Percentiles rank a stretch among this genome's conserved stretches.
Conservation (phyloP, 2,329 filamentous ascomycete genomes). For the Fusarium hostae region DNA sequence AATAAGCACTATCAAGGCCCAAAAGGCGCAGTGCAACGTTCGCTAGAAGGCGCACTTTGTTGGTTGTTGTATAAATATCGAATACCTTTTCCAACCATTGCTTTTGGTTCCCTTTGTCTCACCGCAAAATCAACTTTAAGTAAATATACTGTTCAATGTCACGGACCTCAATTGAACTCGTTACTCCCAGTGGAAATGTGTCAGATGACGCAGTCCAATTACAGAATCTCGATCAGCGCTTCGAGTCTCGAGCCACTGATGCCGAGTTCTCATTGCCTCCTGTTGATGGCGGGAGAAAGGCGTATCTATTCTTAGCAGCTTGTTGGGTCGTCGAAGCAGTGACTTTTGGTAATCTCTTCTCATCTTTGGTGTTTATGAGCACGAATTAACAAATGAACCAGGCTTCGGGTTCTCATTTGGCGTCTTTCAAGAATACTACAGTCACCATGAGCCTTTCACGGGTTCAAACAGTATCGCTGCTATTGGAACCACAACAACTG, state of each 20-base stretch:
- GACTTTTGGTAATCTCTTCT: slow-evolving; percentile 9
- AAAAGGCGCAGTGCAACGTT: background rate
- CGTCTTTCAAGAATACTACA: slow-evolving; percentile 74
- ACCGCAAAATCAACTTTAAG: background rate
- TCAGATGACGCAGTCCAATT: background rate
- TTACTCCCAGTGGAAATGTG: background rate
- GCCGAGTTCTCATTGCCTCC: slow-evolving; percentile 45
- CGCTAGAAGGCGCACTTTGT: background rate
- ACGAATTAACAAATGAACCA: slow-evolving; percentile 38
- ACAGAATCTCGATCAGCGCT: background rate
- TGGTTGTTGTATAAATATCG: background rate
- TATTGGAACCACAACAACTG: slow-evolving; percentile 67
- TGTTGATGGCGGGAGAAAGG: slow-evolving; percentile 52
- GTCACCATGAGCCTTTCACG: slow-evolving; percentile 64
- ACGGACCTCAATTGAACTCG: slow-evolving; percentile 5
- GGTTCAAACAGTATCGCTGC: slow-evolving; percentile 62
- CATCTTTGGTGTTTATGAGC: rapidly evolving
- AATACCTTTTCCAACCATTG: background rate
- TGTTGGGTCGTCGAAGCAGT: slow-evolving; percentile 39
- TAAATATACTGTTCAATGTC: background rate
- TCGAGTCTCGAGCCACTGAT: slow-evolving; percentile 10
- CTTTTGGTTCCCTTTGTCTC: background rate
- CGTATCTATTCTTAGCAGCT: slow-evolving; percentile 48
- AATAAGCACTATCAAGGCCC: background rate
- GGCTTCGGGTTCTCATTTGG: slow-evolving; percentile 74